These are phyloP conservation scores for Eucalyptus lansdowneana DNA, from an alignment of 345 rosid species.

Conservation along the genomic window DNA sequence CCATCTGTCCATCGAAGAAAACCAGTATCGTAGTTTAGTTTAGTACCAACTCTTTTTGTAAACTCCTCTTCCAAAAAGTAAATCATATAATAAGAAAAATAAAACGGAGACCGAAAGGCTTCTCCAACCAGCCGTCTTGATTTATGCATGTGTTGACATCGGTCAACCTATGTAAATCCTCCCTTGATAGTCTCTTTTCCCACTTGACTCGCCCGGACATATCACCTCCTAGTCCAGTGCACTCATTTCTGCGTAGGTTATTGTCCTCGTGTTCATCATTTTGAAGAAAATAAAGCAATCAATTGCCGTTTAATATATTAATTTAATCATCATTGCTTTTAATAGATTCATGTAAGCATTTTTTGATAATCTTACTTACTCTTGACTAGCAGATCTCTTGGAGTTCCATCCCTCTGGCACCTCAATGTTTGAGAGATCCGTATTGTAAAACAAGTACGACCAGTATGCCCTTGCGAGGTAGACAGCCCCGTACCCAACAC, in stretches of 20 bases:
- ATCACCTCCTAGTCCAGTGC: not conserved
- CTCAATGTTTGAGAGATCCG: not conserved
- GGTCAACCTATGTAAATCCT: not conserved
- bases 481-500: not conserved
- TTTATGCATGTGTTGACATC: slow-evolving; percentile 10
- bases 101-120: not conserved
- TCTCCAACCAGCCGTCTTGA: slow-evolving; percentile 21
- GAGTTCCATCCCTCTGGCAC: not conserved
- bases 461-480: not conserved
- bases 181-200: not conserved
- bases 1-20: not conserved
- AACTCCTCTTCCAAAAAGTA: not conserved
- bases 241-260: not conserved
- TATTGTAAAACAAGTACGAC: not conserved
- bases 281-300: not conserved
- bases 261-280: not conserved
- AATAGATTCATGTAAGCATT: not conserved
- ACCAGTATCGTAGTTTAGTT: not conserved
- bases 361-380: not conserved
- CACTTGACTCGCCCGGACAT: not conserved
- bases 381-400: not conserved
- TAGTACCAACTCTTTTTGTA: not conserved
- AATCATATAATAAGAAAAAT: not conserved
- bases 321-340: not conserved
- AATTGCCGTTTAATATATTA: not conserved